A percentile compares a stretch with the other conserved stretches of the same genome.
phyloP scores from a whole-genome alignment of 2,329 filamentous ascomycete genomes.

The Gremmenia infestans region DNA sequence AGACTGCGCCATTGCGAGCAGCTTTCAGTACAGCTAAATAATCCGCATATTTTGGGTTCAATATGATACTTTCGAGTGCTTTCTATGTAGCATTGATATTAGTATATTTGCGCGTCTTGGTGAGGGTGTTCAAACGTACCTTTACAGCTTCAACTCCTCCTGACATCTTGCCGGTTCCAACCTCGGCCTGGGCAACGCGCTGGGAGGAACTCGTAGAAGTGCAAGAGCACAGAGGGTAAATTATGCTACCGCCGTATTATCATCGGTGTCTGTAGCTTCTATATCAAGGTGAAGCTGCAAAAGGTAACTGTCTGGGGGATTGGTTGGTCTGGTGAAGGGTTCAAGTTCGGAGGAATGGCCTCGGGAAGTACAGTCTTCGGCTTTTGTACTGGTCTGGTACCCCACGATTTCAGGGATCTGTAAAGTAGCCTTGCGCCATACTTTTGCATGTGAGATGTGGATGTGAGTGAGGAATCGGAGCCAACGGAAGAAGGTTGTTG shows the following conservation, averaged over 20 bases:
- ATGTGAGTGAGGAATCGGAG: background rate
- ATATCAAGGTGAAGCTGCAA: background rate
- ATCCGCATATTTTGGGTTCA: conserved; percentile 82
- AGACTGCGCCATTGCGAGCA: conserved; percentile 93
- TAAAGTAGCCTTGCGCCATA: background rate
- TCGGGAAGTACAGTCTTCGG: conserved; percentile 5
- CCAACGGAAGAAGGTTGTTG: background rate
- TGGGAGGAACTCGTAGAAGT: background rate
- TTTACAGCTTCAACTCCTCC: conserved; percentile 22
- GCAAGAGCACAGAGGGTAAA: conserved; percentile 10
- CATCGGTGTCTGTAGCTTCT: conserved; percentile 14
- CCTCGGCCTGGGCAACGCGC: conserved; percentile 23
- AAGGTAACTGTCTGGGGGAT: background rate
- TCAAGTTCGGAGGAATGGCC: conserved; percentile 11
- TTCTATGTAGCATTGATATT: conserved; percentile 20
- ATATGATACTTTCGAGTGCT: conserved; percentile 66
- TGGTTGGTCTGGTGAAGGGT: background rate
- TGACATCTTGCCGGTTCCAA: conserved; percentile 22
- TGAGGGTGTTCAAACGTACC: conserved; percentile 12
- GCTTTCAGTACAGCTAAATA: conserved; percentile 82
- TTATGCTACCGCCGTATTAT: conserved; percentile 16
- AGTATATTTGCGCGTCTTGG: conserved; percentile 1
- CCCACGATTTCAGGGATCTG: conserved; percentile 18
- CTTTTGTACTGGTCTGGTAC: conserved; percentile 6
- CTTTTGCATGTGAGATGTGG: background rate